Evolutionary conservation across 2,329 filamentous ascomycete genomes (phyloP).

Genomic region (Colletotrichum cordylinicola): DNA sequence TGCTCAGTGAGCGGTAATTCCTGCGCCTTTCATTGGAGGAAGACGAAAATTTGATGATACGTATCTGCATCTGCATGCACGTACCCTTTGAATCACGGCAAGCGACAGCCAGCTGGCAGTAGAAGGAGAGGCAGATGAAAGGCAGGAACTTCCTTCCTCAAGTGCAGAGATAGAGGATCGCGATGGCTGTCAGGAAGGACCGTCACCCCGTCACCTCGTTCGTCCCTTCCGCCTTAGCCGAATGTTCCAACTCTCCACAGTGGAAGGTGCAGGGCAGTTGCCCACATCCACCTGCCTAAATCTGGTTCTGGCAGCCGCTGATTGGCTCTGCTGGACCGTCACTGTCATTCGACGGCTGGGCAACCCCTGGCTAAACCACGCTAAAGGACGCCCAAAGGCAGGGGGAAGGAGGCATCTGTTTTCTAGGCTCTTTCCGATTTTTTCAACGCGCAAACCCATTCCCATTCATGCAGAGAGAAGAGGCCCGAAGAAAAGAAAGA

Average conservation of each 20-base stretch:
- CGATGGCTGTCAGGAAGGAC: neutral
- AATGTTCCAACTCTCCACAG: neutral
- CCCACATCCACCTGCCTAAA: neutral
- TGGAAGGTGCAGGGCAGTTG: neutral
- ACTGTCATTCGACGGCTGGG: neutral
- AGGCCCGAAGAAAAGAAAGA: neutral
- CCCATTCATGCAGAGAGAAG: neutral
- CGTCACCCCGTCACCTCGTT: neutral
- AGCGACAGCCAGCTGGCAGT: neutral
- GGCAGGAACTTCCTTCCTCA: neutral
- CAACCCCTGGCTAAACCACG: slow-evolving; percentile 16
- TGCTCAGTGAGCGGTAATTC: neutral
- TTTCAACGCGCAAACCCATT: neutral
- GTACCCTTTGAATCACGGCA: neutral
- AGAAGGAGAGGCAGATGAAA: neutral
- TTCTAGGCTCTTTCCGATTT: neutral
- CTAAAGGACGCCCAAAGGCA: neutral
- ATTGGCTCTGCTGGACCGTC: neutral
- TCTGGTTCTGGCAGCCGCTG: neutral
- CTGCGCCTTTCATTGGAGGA: neutral
- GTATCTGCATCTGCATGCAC: neutral
- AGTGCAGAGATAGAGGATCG: neutral
- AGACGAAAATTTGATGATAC: neutral
- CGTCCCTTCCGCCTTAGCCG: slow-evolving; percentile 4
- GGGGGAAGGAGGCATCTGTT: neutral